A percentile compares a stretch with the other conserved stretches of the same genome.
Evolutionary conservation across 441 rosid species (phyloP).

Genomic region (Brassica hybrid): DNA sequence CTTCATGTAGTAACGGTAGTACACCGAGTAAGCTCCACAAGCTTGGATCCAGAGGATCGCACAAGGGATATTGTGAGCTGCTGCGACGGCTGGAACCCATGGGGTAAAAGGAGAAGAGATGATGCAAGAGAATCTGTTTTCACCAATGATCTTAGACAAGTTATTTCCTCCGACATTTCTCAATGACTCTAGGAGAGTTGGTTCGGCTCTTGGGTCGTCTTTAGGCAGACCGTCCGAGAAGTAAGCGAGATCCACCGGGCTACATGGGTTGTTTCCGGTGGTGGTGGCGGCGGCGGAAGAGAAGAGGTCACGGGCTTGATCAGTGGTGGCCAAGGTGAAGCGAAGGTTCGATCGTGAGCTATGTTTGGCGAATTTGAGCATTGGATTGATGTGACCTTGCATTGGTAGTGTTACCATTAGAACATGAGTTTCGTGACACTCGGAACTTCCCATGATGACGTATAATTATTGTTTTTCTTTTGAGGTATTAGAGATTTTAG

Average conservation of each 20-base stretch:
- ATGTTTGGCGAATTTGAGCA: conserved; percentile 53
- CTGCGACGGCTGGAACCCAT: conserved; percentile 53
- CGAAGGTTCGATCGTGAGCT: conserved; percentile 43
- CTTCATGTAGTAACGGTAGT: conserved; percentile 50
- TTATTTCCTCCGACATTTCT: conserved; percentile 43
- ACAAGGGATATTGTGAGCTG: conserved; percentile 46
- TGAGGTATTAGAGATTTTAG: conserved; percentile 14
- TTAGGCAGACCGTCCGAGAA: conserved; percentile 54
- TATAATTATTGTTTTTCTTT: background rate
- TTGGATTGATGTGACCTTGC: conserved; percentile 62
- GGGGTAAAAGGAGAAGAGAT: conserved; percentile 52
- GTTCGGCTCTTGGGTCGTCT: conserved; percentile 35
- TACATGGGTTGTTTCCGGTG: background rate
- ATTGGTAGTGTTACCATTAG: conserved; percentile 54
- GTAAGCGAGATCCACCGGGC: conserved; percentile 42
- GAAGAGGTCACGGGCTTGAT: conserved; percentile 44
- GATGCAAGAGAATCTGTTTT: conserved; percentile 39
- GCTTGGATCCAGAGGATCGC: conserved; percentile 64
- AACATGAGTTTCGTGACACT: conserved; percentile 43
- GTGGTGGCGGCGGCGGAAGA: conserved; percentile 9
- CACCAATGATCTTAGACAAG: conserved; percentile 42
- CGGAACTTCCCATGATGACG: conserved; percentile 35
- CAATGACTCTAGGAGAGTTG: conserved; percentile 34
- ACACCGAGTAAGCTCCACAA: conserved; percentile 47
- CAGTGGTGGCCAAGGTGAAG: conserved; percentile 53